Evolutionary conservation across 75 land plant species (phyloP).

Genomic region (Adiantum capillusveneris): DNA sequence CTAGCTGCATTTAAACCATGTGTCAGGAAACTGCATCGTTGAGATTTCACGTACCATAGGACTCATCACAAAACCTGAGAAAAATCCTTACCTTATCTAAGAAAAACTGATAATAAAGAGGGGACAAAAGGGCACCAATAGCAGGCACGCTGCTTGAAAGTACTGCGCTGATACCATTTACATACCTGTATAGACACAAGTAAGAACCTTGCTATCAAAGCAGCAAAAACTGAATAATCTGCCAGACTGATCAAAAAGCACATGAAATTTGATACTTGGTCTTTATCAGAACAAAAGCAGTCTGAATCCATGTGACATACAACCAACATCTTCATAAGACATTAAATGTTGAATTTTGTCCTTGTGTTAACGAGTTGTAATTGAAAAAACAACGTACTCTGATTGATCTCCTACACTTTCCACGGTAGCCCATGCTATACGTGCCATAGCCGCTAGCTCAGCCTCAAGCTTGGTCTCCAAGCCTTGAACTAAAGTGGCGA

Average conservation of each 20-base stretch:
- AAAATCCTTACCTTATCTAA: constrained; percentile 78
- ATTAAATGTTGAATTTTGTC: no score
- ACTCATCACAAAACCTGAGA: no score
- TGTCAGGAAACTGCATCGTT: no score
- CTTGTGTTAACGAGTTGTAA: no score
- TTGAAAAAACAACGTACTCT: constrained; percentile 67
- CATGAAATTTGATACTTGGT: no score
- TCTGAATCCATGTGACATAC: no score
- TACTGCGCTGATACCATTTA: constrained; percentile 85
- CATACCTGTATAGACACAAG: constrained; percentile 50
- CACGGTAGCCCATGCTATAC: constrained; percentile 92
- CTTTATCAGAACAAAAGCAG: no score
- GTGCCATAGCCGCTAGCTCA: constrained; percentile 95
- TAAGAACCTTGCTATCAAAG: no score
- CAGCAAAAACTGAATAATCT: no score
- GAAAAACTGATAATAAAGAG: constrained; percentile 93
- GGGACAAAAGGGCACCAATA: constrained; percentile 85
- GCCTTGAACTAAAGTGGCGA: constrained; percentile 86
- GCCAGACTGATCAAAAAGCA: no score
- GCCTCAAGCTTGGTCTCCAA: constrained; percentile 91
- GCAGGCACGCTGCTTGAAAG: constrained; percentile 90
- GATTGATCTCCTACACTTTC: constrained; percentile 99
- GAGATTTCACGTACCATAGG: no score
- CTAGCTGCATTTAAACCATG: constrained; percentile 52
- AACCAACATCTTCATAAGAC: no score